Evolutionary conservation across 108 stramenopile species (phyloP), one percentile per base, ranked within the genome.

Genomic region (Nitzschia putrida): DNA sequence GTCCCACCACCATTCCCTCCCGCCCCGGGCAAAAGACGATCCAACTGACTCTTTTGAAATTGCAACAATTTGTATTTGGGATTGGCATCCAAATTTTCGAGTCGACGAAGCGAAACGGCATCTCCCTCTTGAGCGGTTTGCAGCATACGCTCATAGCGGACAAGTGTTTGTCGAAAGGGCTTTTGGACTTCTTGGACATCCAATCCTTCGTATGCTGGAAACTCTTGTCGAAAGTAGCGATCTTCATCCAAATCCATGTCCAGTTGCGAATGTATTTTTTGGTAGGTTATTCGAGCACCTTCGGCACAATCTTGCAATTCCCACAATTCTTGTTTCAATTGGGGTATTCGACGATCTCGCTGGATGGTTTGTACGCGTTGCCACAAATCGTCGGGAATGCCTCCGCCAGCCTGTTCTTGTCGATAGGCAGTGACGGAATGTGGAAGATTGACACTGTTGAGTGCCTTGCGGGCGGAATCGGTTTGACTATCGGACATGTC

Each of bases 381-480:
- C 85, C 85, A 86, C 59, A 83, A 51, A 23, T 76, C 75, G 13
- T 65, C 39, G 25, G 81, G 84, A 22, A 85, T 69, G 0, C 83
- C 79, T 26, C 83, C 83, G 38, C 78, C 74, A 2, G 59, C 7
- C 25, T 64, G 59, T 55, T 80, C 72, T 64, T 79, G 80, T 45
- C 64, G 64, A 58, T 81, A 85, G 24, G 82, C 77, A 1, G 79
- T 86, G 12, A 86, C 37, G 0, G 82, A 74, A 58, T 86, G 82
- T 5, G 85, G 85, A 63, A 86, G 63, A 34, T 83, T 63, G 40
- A 79, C 79, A 12, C 38, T 25, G 26, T 76, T 68, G 22, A 86
- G 65, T 11, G 61, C 58, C 24, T 66, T 53, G 16, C 80, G 76
- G 3, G 73, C 82, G 7, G 47, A 18, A 40, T 81, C 77, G 7